Base-by-base conservation (phyloP, 2,329 filamentous ascomycete species). In the Ascochyta rabiei region DNA sequence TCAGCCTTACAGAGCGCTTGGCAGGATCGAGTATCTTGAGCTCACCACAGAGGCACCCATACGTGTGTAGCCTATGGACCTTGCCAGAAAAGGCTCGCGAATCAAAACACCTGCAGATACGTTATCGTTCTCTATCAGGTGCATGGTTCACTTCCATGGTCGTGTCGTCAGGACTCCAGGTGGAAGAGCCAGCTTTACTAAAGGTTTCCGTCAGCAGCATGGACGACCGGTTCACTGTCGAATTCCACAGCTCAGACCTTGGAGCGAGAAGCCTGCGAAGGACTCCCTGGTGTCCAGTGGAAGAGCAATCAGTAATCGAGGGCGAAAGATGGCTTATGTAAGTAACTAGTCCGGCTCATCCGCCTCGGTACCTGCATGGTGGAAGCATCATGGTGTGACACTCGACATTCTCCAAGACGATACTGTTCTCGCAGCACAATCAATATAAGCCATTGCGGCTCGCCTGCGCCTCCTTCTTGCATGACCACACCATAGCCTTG, bases 381-480 rank as follows among this genome's bases (percentile, higher is more conserved):
- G 35, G 45, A 34, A 48, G 35, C 42, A 37, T 42, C 60, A 51
- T 73, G 70, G 69, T 68, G 69, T 73, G 70, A 73, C 66, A 56
- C 41, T 44, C 31, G 41, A 55, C 55, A 52, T 45, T 46, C 57
- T 57, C 58, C 47, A 49, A 31, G 18, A 48, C 47, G 21, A 48
- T 33, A n/a, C 35, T 30, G 18, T 51, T 48, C 23, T 52, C 44
- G 28, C 59, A 35, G 28, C 56, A 26, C 31, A 33, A 41, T 28
- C 18, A 49, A 44, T 54, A 59, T 60, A 63, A 53, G 45, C 16
- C 56, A 26, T 43, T 48, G 35, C 28, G 10, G 16, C 33, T 37
- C 19, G 31, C 15, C n/a, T 33, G 6, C 6, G 31, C 31, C 15
- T 34, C 13, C 31, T 33, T 37, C 24, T 50, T 53, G 34, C 47